A percentile compares a stretch with the other conserved stretches of the same genome.
Conservation (phyloP, 306 rosid genomes). For the Dryas alaskensis region DNA sequence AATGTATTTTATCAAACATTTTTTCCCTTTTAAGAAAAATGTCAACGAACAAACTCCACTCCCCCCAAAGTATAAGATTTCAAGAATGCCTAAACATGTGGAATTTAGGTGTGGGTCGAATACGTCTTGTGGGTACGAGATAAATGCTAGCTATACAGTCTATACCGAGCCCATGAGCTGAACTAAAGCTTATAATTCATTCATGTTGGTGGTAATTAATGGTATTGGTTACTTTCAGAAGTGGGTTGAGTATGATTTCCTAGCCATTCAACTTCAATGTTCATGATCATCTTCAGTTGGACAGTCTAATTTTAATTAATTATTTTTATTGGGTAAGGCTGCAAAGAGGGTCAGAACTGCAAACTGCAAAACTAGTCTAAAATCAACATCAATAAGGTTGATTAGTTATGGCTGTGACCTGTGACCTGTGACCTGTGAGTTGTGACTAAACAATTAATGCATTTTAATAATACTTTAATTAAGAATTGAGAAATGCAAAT, state of each 20-base stretch:
- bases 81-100: too few species aligned
- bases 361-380: not conserved
- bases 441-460: not conserved
- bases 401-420: not conserved
- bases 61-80: too few species aligned
- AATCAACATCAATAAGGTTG: slow-evolving; percentile 7
- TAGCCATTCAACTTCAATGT: not conserved
- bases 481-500: slow-evolving; percentile 1
- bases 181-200: not conserved
- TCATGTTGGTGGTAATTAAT: not conserved
- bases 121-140: too few species aligned
- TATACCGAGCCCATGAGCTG: not conserved
- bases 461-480: not conserved
- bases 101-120: too few species aligned
- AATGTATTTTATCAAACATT: too few species aligned
- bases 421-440: too few species aligned
- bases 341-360: slow-evolving; percentile 10
- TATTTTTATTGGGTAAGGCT: slow-evolving; percentile 13
- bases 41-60: too few species aligned
- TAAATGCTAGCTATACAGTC: too few species aligned
- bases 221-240: slow-evolving; percentile 3
- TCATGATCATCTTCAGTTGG: slow-evolving; percentile 6
- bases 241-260: not conserved
- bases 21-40: too few species aligned
- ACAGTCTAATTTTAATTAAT: slow-evolving; percentile 1